Conservation (phyloP, 352 stramenopile genomes). For the Phytophthora fragariae region DNA sequence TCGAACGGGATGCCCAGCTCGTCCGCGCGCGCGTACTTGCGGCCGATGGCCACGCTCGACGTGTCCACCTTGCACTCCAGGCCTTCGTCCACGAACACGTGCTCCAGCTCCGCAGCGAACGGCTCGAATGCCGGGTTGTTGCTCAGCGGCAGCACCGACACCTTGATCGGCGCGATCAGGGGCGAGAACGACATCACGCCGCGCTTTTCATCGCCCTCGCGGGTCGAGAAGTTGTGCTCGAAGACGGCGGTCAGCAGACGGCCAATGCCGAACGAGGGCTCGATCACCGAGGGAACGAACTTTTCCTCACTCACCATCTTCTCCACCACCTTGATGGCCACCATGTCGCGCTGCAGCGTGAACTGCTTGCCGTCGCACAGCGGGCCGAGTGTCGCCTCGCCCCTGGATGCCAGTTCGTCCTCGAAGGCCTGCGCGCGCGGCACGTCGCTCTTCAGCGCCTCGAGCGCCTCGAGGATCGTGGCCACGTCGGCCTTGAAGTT, state of each 20-base stretch:
- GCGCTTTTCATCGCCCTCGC: constrained; percentile 97
- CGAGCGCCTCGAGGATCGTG: constrained; percentile 73
- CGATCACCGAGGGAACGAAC: constrained; percentile 99
- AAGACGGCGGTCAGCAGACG: constrained; percentile 98
- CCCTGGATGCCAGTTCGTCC: constrained; percentile 89
- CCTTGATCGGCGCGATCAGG: constrained; percentile 98
- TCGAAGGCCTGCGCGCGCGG: constrained; percentile 91
- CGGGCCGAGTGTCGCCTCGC: constrained; percentile 90
- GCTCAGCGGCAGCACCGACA: constrained; percentile 95
- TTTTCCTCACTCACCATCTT: constrained; percentile 98
- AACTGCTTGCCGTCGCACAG: constrained; percentile 90
- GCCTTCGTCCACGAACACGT: constrained; percentile 65
- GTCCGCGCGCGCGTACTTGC: constrained; percentile 97
- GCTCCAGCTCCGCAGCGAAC: constrained; percentile 82
- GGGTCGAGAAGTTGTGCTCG: constrained; percentile 98
- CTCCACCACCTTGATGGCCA: constrained; percentile 94
- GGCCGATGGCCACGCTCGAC: constrained; percentile 95
- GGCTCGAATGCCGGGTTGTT: constrained; percentile 88
- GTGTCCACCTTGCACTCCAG: constrained; percentile 95
- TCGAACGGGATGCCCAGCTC: constrained; percentile 99
- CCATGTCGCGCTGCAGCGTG: constrained; percentile 95
- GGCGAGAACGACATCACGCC: constrained; percentile 98
- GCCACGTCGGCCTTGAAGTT: constrained; percentile 96
- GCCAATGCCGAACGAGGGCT: constrained; percentile 99
- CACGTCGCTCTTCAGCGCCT: constrained; percentile 92